phyloP scores from a whole-genome alignment of 352 stramenopile species.

The Phytophthora kernoviae region DNA sequence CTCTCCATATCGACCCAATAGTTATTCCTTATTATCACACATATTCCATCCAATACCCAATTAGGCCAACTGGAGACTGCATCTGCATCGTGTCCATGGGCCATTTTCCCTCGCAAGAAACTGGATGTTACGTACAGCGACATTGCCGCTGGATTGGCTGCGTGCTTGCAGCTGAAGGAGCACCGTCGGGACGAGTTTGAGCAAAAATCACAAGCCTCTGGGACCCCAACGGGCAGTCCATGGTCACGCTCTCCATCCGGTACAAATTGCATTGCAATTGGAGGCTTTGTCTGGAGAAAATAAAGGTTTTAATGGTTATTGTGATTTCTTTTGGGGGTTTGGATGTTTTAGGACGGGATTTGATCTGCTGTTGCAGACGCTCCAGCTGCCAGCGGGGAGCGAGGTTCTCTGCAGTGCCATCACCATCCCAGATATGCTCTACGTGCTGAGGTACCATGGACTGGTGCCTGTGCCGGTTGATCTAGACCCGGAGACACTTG shows the following conservation, averaged over 20 bases:
- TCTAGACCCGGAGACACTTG: conserved; percentile 65
- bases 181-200: conserved; percentile 58
- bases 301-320: neutral
- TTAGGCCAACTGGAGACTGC: conserved; percentile 59
- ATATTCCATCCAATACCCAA: neutral
- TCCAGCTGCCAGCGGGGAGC: conserved; percentile 66
- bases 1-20: neutral
- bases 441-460: conserved; percentile 73
- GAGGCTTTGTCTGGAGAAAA: neutral
- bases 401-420: conserved; percentile 84
- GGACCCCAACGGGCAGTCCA: conserved; percentile 59
- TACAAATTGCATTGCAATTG: conserved; percentile 20
- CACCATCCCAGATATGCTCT: conserved; percentile 88
- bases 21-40: neutral
- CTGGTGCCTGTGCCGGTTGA: conserved; percentile 80
- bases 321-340: neutral
- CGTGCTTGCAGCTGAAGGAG: conserved; percentile 64
- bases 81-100: conserved; percentile 67
- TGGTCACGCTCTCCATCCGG: conserved; percentile 79
- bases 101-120: conserved; percentile 84
- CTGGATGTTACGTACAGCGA: conserved; percentile 81
- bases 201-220: conserved; percentile 55
- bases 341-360: conserved; percentile 70
- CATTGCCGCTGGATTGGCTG: conserved; percentile 56
- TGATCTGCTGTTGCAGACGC: conserved; percentile 78